Evolutionary conservation across 176 grass and related monocot genomes (phyloP).

Genomic region (Oryza nivara): DNA sequence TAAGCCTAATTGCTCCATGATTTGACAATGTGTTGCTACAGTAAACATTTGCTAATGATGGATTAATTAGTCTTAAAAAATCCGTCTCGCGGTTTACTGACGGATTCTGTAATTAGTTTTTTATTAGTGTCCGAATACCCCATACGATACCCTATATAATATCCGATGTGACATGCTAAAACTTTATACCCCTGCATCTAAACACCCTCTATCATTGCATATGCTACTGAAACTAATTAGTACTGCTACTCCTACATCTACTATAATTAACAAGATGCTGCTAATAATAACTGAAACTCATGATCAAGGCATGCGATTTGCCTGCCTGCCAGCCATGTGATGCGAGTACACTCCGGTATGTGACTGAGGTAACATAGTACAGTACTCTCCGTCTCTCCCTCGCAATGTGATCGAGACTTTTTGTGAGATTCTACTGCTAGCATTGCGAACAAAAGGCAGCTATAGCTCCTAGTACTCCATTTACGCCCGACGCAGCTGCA

Average conservation of each 20-base stretch:
- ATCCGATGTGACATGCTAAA: too few species aligned
- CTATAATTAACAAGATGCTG: neutral
- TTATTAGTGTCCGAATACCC: too few species aligned
- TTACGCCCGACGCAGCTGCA: neutral
- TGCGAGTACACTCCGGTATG: neutral
- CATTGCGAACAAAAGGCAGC: neutral
- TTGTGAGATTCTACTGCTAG: neutral
- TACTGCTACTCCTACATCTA: too few species aligned
- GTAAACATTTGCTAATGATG: too few species aligned
- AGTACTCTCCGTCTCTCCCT: neutral
- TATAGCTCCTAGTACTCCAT: neutral
- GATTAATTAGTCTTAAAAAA: too few species aligned
- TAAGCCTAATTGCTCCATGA: too few species aligned
- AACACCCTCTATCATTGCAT: neutral
- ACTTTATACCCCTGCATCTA: too few species aligned
- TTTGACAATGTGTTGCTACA: too few species aligned
- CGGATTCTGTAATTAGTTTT: too few species aligned
- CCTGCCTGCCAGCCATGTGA: neutral
- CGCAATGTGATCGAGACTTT: too few species aligned
- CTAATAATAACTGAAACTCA: neutral
- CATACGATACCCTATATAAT: too few species aligned
- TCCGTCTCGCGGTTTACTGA: too few species aligned
- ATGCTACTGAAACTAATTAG: neutral
- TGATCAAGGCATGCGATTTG: neutral
- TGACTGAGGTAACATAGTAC: neutral